These are phyloP conservation scores for Coemansia reversa DNA, from an alignment of 192 early-diverging fungal species.

Conservation along the genomic window DNA sequence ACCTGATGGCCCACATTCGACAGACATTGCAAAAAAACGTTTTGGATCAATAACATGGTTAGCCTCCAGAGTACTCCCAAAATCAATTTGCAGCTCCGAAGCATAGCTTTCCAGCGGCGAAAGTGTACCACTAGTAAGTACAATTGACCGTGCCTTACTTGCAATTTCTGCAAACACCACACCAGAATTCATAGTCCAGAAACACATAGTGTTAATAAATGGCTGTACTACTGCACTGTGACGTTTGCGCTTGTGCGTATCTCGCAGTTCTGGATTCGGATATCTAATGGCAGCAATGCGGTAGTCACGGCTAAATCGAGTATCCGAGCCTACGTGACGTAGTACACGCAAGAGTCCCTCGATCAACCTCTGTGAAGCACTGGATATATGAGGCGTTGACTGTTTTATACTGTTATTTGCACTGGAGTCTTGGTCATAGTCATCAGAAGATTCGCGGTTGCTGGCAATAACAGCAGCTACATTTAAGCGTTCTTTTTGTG, in stretches of 20 bases:
- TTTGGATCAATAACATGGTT: slow-evolving; percentile 65
- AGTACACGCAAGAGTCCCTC: slow-evolving; percentile 33
- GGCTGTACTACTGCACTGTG: neutral
- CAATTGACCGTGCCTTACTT: slow-evolving; percentile 47
- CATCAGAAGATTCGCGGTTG: neutral
- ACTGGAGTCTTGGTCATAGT: neutral
- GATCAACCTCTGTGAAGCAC: slow-evolving; percentile 22
- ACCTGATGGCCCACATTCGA: slow-evolving; percentile 54
- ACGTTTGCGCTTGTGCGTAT: neutral
- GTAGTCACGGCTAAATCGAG: slow-evolving; percentile 27
- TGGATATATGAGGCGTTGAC: slow-evolving; percentile 13
- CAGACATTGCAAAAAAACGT: slow-evolving; percentile 60
- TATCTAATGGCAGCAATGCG: slow-evolving; percentile 26
- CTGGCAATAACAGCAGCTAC: neutral
- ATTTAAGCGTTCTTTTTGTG: slow-evolving; percentile 5
- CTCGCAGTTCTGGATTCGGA: slow-evolving; percentile 9
- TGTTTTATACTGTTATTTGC: neutral
- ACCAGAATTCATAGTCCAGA: slow-evolving; percentile 44
- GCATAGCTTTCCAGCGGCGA: slow-evolving; percentile 63
- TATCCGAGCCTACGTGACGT: slow-evolving; percentile 1
- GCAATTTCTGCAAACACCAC: slow-evolving; percentile 48
- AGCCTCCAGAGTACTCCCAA: slow-evolving; percentile 57
- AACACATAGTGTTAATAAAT: slow-evolving; percentile 31
- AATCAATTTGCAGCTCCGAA: slow-evolving; percentile 58
- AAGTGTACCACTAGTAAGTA: slow-evolving; percentile 68